Conservation (phyloP, 2,329 filamentous ascomycete species). For the Fusarium pilosicola region DNA sequence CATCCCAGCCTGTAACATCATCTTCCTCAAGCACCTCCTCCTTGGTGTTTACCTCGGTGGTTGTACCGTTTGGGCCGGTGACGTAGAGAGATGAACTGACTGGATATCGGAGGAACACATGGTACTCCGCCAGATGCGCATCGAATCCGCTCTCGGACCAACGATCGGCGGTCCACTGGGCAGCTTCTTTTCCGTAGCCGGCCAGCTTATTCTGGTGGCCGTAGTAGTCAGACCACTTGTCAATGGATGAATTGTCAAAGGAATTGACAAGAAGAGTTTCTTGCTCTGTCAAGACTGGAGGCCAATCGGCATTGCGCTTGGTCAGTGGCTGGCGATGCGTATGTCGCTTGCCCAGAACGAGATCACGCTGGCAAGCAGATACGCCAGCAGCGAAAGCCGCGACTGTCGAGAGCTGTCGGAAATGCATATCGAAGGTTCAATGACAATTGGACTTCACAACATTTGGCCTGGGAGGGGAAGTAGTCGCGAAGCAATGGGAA, state of each 20-base stretch:
- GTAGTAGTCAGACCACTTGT: conserved; percentile 53
- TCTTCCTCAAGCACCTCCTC: conserved; percentile 80
- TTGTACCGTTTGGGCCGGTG: conserved; percentile 54
- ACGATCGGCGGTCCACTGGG: conserved; percentile 52
- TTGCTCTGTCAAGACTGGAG: conserved; percentile 47
- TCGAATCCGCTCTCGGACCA: conserved; percentile 51
- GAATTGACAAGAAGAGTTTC: conserved; percentile 50
- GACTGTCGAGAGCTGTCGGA: conserved; percentile 28
- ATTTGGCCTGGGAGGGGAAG: background rate
- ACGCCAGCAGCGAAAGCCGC: conserved; percentile 35
- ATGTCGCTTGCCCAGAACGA: conserved; percentile 42
- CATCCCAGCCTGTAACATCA: conserved; percentile 73
- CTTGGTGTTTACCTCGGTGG: conserved; percentile 73
- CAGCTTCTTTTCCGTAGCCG: conserved; percentile 50
- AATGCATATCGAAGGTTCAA: conserved; percentile 25
- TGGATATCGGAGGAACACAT: conserved; percentile 71
- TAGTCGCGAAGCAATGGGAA: background rate
- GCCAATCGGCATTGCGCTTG: conserved; percentile 49
- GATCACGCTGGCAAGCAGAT: conserved; percentile 46
- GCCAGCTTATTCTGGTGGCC: conserved; percentile 53
- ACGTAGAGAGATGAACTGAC: conserved; percentile 62
- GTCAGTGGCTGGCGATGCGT: conserved; percentile 47
- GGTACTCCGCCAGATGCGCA: conserved; percentile 57
- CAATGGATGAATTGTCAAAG: conserved; percentile 52
- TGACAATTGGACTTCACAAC: background rate